phyloP scores from a whole-genome alignment of 495 filamentous ascomycete species.

The Sabuloglossum arenarium region DNA sequence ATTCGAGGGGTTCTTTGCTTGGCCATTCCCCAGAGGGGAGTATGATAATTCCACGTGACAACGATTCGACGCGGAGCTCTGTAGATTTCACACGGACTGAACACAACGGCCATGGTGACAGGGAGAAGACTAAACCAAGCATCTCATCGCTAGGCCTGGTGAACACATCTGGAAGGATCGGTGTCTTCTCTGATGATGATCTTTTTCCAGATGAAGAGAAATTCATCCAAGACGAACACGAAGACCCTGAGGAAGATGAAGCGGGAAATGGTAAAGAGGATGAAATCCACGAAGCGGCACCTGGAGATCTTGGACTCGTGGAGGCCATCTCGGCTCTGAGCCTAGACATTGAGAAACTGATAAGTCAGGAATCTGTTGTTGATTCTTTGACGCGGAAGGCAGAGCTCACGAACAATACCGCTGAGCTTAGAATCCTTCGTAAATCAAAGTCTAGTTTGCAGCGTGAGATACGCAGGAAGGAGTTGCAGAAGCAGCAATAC shows the following conservation, averaged over 20 bases:
- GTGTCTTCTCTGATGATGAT: constrained; percentile 83
- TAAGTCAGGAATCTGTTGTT: constrained; percentile 72
- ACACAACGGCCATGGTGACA: constrained; percentile 21
- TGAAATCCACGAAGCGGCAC: constrained; percentile 83
- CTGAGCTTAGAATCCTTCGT: constrained; percentile 75
- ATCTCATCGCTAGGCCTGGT: constrained; percentile 82
- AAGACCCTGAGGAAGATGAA: constrained; percentile 43
- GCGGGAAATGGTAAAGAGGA: constrained; percentile 34
- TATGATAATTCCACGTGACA: constrained; percentile 16
- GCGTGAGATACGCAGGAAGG: constrained; percentile 79
- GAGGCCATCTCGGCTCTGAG: constrained; percentile 78
- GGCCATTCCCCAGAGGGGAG: constrained; percentile 12
- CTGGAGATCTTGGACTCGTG: constrained; percentile 80
- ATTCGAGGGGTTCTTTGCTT: constrained; percentile 34
- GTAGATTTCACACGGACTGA: constrained; percentile 22
- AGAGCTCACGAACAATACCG: constrained; percentile 87
- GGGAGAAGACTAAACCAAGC: constrained; percentile 45
- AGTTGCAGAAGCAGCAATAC: constrained; percentile 91
- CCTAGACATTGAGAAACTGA: constrained; percentile 73
- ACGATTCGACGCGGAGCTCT: constrained; percentile 31
- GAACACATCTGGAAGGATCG: constrained; percentile 53
- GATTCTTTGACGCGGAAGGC: constrained; percentile 86
- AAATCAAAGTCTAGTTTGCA: constrained; percentile 90
- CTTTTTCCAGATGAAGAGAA: constrained; percentile 82
- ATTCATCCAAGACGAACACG: constrained; percentile 66